Base-by-base conservation (phyloP, 768 basidiomycete species). In the Amanita jacksonii region DNA sequence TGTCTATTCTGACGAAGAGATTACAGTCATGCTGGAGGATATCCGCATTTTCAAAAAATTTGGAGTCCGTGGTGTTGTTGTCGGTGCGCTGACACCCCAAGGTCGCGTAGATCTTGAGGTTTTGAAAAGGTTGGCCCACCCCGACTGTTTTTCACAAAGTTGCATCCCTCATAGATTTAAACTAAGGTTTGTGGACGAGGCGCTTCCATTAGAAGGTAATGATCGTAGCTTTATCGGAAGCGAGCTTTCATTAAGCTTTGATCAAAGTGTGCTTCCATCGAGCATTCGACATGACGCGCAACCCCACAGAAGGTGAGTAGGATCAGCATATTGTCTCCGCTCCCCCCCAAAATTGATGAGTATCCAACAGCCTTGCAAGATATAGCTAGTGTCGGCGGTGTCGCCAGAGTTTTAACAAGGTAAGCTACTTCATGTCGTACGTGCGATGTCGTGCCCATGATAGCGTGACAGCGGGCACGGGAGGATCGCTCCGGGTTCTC, bases 381-480 rank as follows among this genome's bases (percentile, higher is more conserved):
- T 37, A 63, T 84, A n/a, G 66, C 66, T 35, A 62, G 62, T 18
- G 76, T 86, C 23, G 64, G 68, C 20, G 81, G 81, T 1, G 69
- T 90, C 38, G 78, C 79, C n/a, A 75, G 88, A 20, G 72, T 91
- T 48, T 57, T 90, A 41, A 88, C 88, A 9, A 88, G 87, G 87
- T 81, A 54, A 22, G 54, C 37, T 12, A n/a, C n/a, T 20, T 28
- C 15, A 32, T 28, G 1, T 38, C 19, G 34, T 27, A 10, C 39
- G 7, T 13, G 25, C 23, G 15, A 16, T 20, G 33, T 1, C 25
- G 2, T 18, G 24, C 4, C 7, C 19, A 28, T 41, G 44, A 32
- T 42, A 20, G n/a, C 22, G 9, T 41, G 16, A 18, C 41, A 81
- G 83, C 56, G 83, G 83, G 8, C 76, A 75, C 43, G 65, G 65